Percentiles rank a stretch among this genome's conserved stretches.
Evolutionary conservation across 177 flowering plant species (phyloP).

Genomic region (Vitis hybrid): DNA sequence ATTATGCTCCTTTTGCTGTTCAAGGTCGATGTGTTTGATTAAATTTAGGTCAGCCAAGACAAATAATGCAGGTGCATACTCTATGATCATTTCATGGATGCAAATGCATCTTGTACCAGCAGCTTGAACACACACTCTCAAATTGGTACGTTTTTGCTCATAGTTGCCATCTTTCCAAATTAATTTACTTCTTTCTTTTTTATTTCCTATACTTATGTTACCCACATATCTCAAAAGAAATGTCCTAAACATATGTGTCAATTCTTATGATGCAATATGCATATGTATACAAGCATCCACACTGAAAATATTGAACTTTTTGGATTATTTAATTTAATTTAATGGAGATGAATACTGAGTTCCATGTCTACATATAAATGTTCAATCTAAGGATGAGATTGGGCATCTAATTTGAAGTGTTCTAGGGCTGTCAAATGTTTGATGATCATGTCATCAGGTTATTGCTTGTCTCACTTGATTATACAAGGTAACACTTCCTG

Average conservation of each 20-base stretch:
- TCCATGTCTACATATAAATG: too few species aligned
- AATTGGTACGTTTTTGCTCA: too few species aligned
- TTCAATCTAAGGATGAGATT: too few species aligned
- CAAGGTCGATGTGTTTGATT: constrained; percentile 34
- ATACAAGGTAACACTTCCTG: not conserved
- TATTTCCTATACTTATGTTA: not conserved
- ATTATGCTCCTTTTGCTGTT: constrained; percentile 53
- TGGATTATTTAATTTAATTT: not conserved
- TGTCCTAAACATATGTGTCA: not conserved
- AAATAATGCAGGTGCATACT: not conserved
- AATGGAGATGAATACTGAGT: not conserved
- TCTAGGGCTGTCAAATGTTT: not conserved
- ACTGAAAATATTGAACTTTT: not conserved
- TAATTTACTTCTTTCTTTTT: not conserved
- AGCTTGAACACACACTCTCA: too few species aligned
- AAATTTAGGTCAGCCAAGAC: too few species aligned
- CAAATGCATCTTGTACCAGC: too few species aligned
- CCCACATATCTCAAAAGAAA: not conserved
- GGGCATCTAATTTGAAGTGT: not conserved
- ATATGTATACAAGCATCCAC: not conserved
- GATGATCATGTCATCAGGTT: not conserved
- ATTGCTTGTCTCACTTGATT: not conserved
- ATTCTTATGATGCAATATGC: not conserved
- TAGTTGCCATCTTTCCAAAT: not conserved
- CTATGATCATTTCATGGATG: too few species aligned